Evolutionary conservation across 1,284 basidiomycete species (phyloP).

Genomic region (Hemileia vastatrix): DNA sequence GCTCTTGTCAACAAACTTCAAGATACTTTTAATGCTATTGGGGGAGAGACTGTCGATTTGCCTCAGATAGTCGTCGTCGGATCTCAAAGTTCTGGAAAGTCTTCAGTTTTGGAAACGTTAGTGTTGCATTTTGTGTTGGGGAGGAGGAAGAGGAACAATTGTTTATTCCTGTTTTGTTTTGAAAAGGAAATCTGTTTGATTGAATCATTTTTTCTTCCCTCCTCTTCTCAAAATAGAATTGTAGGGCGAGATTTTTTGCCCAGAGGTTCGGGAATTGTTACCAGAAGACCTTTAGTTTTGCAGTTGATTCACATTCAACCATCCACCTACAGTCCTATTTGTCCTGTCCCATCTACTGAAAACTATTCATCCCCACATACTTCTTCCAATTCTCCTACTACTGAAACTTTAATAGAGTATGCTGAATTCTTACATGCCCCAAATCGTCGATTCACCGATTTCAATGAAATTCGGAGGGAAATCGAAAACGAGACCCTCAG

Average conservation of each 20-base stretch:
- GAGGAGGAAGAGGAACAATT: background rate
- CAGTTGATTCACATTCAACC: slow-evolving; percentile 73
- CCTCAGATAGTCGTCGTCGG: slow-evolving; percentile 48
- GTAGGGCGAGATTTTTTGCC: slow-evolving; percentile 70
- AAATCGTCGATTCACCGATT: slow-evolving; percentile 92
- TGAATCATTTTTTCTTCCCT: no score
- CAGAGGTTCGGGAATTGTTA: slow-evolving; percentile 78
- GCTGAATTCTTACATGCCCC: slow-evolving; percentile 85
- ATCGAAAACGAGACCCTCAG: slow-evolving; percentile 97
- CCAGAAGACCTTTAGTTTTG: slow-evolving; percentile 82
- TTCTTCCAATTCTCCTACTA: slow-evolving; percentile 45
- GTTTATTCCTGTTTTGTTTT: slow-evolving; percentile 55
- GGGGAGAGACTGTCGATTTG: slow-evolving; percentile 52
- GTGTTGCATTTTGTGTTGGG: slow-evolving; percentile 37
- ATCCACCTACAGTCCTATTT: slow-evolving; percentile 47
- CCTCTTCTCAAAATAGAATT: background rate
- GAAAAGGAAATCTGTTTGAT: slow-evolving; percentile 58
- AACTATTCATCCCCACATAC: no score
- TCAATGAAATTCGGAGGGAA: slow-evolving; percentile 83
- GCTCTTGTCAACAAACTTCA: slow-evolving; percentile 92
- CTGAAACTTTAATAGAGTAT: slow-evolving; percentile 62
- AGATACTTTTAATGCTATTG: slow-evolving; percentile 45
- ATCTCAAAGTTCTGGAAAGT: slow-evolving; percentile 52
- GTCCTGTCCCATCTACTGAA: slow-evolving; percentile 7
- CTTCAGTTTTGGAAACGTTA: slow-evolving; percentile 63